Evolutionary conservation across 768 basidiomycete species (phyloP).

Genomic region (Sporobolomyces roseus): DNA sequence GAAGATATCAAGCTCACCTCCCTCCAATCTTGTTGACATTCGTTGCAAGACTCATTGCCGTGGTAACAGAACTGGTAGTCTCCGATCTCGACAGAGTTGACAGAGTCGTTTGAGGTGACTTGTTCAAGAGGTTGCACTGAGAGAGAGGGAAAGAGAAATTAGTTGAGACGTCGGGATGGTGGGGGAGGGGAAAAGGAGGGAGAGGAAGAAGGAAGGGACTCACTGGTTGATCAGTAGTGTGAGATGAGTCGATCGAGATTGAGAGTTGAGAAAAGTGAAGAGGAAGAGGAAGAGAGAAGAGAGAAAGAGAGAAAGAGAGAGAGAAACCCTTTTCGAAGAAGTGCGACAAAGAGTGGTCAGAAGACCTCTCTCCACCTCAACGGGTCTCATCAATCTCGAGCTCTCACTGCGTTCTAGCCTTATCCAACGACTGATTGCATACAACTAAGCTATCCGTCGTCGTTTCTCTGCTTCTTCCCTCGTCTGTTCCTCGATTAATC

Average conservation of each 20-base stretch:
- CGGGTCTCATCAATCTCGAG: no score
- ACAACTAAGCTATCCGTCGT: not conserved
- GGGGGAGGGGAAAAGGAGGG: not conserved
- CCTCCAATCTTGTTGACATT: slow-evolving; percentile 14
- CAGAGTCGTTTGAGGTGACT: slow-evolving; percentile 25
- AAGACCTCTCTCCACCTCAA: slow-evolving; percentile 8
- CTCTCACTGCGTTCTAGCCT: slow-evolving; percentile 3
- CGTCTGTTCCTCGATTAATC: slow-evolving; percentile 30
- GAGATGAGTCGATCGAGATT: not conserved
- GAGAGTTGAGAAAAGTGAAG: not conserved
- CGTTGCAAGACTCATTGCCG: slow-evolving; percentile 22
- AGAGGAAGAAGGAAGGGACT: not conserved
- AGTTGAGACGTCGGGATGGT: not conserved
- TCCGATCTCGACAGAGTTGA: slow-evolving; percentile 20
- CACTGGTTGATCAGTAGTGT: not conserved
- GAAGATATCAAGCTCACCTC: slow-evolving; percentile 7
- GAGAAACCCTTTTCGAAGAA: not conserved
- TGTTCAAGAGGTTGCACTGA: slow-evolving; percentile 28
- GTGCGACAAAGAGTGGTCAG: not conserved
- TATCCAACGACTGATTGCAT: no score
- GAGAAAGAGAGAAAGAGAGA: not conserved
- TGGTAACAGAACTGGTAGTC: slow-evolving; percentile 26
- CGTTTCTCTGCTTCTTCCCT: not conserved
- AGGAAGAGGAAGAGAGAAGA: not conserved
- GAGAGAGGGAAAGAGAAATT: not conserved